A percentile compares a stretch with the other conserved stretches of the same genome.
Conservation (phyloP, 805 yeast species). For the Soucietia sequanensis region DNA sequence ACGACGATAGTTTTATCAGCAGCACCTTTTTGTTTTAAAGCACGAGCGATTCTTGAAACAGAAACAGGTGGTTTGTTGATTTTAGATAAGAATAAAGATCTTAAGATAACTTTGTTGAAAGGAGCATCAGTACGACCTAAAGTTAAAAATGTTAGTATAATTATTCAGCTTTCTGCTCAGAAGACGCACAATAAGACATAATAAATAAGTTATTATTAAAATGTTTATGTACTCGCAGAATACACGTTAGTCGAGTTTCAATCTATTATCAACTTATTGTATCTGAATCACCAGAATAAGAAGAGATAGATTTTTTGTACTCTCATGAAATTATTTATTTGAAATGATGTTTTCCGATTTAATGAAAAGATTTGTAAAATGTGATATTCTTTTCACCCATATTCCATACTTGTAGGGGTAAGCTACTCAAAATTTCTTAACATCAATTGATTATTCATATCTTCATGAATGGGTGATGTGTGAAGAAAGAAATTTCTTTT, state of each 20-base stretch:
- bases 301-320: no score
- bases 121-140: slow-evolving; percentile 98
- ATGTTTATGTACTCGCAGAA: slow-evolving; percentile 38
- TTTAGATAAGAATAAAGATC: slow-evolving; percentile 94
- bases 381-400: no score
- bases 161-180: slow-evolving; percentile 41
- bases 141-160: slow-evolving; percentile 40
- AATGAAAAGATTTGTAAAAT: no score
- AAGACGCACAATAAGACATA: slow-evolving; percentile 31
- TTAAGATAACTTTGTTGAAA: slow-evolving; percentile 97
- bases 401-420: no score
- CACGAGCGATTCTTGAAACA: slow-evolving; percentile 84
- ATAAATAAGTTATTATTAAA: slow-evolving; percentile 10
- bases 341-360: no score
- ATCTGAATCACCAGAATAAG: no score
- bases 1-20: slow-evolving; percentile 91
- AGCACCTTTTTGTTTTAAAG: slow-evolving; percentile 79
- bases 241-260: slow-evolving; percentile 2
- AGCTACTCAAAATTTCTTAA: no score
- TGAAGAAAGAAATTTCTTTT: no score
- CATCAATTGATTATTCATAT: no score
- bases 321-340: no score
- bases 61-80: slow-evolving; percentile 99
- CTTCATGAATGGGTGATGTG: no score
- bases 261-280: no score